Conservation (phyloP, 2,329 filamentous ascomycete species). For the Colletotrichum liaoningense region DNA sequence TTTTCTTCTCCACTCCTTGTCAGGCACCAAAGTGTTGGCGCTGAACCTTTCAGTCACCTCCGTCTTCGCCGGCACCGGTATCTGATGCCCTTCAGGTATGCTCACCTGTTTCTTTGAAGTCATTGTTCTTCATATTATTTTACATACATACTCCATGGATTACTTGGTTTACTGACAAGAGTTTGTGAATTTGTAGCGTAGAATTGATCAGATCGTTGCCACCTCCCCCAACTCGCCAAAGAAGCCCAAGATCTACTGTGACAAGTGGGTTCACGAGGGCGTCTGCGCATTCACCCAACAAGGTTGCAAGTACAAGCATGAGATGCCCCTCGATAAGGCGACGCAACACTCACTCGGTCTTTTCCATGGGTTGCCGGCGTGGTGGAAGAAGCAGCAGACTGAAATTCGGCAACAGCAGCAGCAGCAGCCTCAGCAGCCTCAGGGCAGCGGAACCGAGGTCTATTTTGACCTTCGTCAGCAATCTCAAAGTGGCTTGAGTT, state of each 20-base stretch:
- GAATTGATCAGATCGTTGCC: constrained; percentile 42
- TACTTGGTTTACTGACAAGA: neutral
- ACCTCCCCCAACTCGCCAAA: constrained; percentile 53
- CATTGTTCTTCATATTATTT: no score
- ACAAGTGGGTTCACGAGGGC: constrained; percentile 89
- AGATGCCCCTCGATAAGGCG: constrained; percentile 79
- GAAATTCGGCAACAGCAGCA: constrained; percentile 48
- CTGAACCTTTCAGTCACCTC: constrained; percentile 44
- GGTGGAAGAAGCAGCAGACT: constrained; percentile 68
- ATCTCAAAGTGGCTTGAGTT: neutral
- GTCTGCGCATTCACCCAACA: constrained; percentile 87
- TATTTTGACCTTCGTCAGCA: constrained; percentile 1
- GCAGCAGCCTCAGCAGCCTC: constrained; percentile 3
- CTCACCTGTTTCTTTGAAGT: neutral
- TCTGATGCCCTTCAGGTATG: constrained; percentile 49
- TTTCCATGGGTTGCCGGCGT: constrained; percentile 70
- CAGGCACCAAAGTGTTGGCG: constrained; percentile 35
- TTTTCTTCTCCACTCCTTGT: neutral
- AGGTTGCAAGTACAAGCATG: constrained; percentile 90
- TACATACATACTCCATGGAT: no score
- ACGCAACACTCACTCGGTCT: constrained; percentile 79
- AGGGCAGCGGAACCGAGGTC: neutral
- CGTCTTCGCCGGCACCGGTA: constrained; percentile 35
- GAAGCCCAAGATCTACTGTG: constrained; percentile 79
- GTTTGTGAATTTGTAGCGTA: constrained; percentile 40